These are phyloP conservation scores for Dactylellina parvicollis DNA, from an alignment of 2,329 filamentous ascomycete species.

Conservation along the genomic window DNA sequence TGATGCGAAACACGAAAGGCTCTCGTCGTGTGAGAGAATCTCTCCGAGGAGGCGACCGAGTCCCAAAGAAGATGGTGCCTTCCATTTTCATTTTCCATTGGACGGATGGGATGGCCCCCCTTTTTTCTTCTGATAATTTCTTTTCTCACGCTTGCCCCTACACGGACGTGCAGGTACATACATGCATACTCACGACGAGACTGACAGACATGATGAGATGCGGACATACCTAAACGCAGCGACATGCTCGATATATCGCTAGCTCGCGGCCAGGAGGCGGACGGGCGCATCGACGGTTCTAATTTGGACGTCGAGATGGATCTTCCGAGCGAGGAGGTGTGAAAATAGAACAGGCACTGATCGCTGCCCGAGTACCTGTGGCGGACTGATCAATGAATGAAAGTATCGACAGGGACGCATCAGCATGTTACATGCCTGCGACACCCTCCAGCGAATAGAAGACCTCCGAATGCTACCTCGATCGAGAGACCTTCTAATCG, in stretches of 20 bases:
- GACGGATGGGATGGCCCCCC: not conserved
- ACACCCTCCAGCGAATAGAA: not conserved
- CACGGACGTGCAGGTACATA: too few relatives aligned
- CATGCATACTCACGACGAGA: not conserved
- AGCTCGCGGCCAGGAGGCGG: not conserved
- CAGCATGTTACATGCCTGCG: too few relatives aligned
- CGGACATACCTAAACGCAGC: not conserved
- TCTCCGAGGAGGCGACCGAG: slow-evolving; percentile 35
- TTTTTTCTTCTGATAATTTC: slow-evolving; percentile 15
- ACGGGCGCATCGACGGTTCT: not conserved
- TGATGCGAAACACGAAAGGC: slow-evolving; percentile 34
- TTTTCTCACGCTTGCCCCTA: too few relatives aligned
- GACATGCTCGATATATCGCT: slow-evolving; percentile 15
- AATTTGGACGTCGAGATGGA: too few relatives aligned
- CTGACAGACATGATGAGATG: too few relatives aligned
- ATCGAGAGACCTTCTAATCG: too few relatives aligned
- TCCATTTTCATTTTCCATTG: not conserved
- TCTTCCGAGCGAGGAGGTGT: not conserved
- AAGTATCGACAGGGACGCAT: too few relatives aligned
- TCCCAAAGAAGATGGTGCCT: slow-evolving; percentile 34
- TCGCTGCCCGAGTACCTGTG: too few relatives aligned
- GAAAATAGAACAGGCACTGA: too few relatives aligned
- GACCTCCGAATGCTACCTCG: too few relatives aligned
- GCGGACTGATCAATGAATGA: too few relatives aligned
- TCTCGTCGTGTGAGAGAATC: slow-evolving; percentile 44